Evolutionary conservation across 345 rosid species (phyloP), one percentile per base, ranked within the genome.

Genomic region (Acer yangbiense): DNA sequence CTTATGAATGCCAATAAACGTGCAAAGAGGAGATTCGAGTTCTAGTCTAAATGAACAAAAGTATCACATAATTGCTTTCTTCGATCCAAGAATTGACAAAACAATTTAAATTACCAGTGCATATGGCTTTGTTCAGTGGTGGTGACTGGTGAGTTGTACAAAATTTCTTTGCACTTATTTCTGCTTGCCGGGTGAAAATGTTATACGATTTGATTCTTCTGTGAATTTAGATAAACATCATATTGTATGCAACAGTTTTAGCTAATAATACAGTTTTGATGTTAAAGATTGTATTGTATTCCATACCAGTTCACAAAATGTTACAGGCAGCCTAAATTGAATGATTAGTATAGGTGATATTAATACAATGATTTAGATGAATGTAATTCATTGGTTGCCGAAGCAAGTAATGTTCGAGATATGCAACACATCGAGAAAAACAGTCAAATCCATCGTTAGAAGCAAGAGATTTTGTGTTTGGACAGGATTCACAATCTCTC

Each of bases 1-100:
- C 89, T 93, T 54, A 85, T 76, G 83, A 84, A 87, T 75, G 74
- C 90, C 69, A 82, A 69, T 73, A 90, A 88, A 81, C 90, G 90
- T 32, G 72, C 63, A 64, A 84, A 85, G 86, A 88, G 82, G 85
- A 75, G 72, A 63, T 35, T 69, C 18, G 70, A 69, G 50, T 75
- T 75, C 32, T 72, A 58, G 23, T 73, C 43, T 32, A 32, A 32
- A 3, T 32, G 35, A 32, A 32, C 35, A 32, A 3, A 32, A 32
- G 3, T 32, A 65, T n/a, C 35, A 2, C 48, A n/a, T n/a, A 48
- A n/a, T 50, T 64, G 69, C 25, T 17, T 48, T 29, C 1, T 46
- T 65, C n/a, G 60, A 20, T 41, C 54, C 3, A 61, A 16, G 9
- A 48, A 23, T 48, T 12, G 13, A 48, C 16, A 32, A 43, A 10